phyloP scores from a whole-genome alignment of 73 alveolate species.

The Stentor roeselii region DNA sequence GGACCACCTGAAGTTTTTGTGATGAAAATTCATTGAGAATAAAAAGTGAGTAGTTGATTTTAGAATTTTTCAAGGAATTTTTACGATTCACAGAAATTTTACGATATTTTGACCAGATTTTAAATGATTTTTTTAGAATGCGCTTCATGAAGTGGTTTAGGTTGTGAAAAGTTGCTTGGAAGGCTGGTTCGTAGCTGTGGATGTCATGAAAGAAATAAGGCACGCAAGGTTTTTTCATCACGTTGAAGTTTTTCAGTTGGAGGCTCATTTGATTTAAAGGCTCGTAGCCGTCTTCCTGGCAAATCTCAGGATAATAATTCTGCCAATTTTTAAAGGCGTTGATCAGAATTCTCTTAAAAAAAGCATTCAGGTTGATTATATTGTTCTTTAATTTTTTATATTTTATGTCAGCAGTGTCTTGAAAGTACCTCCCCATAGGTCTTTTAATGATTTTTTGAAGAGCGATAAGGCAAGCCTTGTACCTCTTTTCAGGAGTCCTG shows the following conservation, averaged over 20 bases:
- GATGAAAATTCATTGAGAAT: neutral
- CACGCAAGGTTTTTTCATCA: conserved; percentile 3
- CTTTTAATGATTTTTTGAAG: too few relatives aligned
- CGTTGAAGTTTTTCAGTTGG: neutral
- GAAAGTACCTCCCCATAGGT: too few relatives aligned
- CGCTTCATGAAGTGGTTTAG: neutral
- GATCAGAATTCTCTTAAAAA: neutral
- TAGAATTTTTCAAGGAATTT: neutral
- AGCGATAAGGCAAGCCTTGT: too few relatives aligned
- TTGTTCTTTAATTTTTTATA: too few relatives aligned
- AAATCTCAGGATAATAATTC: neutral
- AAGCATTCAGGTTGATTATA: neutral
- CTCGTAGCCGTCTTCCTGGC: neutral
- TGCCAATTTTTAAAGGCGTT: neutral
- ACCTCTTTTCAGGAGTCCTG: neutral
- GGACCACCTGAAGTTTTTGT: neutral
- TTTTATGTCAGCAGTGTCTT: too few relatives aligned
- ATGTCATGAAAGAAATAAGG: neutral
- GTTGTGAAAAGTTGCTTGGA: neutral
- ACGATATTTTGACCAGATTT: neutral
- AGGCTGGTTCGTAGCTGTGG: neutral
- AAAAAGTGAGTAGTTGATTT: too few relatives aligned
- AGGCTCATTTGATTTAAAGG: neutral
- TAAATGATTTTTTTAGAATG: too few relatives aligned
- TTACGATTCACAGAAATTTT: neutral